Percentiles rank a stretch among this genome's conserved stretches.
phyloP scores from a whole-genome alignment of 495 filamentous ascomycete species.

The Extremus antarcticus region DNA sequence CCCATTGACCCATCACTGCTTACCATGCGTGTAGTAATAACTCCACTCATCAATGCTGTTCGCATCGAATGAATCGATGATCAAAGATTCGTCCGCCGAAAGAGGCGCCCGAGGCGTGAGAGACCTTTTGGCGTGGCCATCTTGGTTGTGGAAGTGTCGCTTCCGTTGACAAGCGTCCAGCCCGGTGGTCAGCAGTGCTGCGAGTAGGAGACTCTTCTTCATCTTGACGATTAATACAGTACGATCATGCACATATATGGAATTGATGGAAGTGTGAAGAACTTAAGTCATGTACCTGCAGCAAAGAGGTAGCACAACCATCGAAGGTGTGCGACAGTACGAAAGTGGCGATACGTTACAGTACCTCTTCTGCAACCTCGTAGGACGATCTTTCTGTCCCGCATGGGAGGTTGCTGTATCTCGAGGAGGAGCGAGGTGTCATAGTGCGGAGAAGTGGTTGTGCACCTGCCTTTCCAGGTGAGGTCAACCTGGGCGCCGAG shows the following conservation, averaged over 20 bases:
- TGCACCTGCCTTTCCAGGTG: neutral
- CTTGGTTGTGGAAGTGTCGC: neutral
- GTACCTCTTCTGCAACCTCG: neutral
- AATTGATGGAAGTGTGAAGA: neutral
- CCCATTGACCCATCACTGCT: no score
- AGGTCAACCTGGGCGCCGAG: neutral
- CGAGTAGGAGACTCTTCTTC: neutral
- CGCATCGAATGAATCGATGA: slow-evolving; percentile 4
- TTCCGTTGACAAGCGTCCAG: slow-evolving; percentile 4
- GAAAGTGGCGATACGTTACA: neutral
- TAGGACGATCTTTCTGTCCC: neutral
- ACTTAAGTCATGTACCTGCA: neutral
- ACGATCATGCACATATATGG: no score
- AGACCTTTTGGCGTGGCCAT: neutral
- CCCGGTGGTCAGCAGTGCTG: neutral
- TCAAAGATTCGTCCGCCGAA: neutral
- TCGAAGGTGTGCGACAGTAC: neutral
- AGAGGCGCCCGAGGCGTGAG: neutral
- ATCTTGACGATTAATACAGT: neutral
- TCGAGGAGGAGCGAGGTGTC: no score
- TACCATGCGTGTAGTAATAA: neutral
- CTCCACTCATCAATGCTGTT: slow-evolving; percentile 1
- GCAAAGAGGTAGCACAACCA: neutral
- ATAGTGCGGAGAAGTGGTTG: neutral
- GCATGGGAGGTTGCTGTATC: neutral